Conservation (phyloP, 2,329 filamentous ascomycete species). For the Clonostachys rhizophaga region DNA sequence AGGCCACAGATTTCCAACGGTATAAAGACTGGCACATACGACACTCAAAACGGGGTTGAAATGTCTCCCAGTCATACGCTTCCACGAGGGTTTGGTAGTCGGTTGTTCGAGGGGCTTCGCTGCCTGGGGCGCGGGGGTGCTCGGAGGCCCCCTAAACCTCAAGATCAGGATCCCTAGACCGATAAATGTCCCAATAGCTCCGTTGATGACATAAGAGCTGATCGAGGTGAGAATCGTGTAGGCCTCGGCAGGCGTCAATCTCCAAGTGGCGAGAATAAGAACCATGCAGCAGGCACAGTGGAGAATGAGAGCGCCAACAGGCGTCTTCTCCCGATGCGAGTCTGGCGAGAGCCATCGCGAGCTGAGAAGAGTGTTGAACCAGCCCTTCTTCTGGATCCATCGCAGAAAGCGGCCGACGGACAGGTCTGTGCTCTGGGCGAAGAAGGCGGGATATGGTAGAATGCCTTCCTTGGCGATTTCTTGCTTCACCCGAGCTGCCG, state of each 20-base stretch:
- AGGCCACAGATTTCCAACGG: not conserved
- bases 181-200: conserved; percentile 24
- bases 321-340: conserved; percentile 26
- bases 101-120: too few species aligned
- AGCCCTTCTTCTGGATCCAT: conserved; percentile 20
- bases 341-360: conserved; percentile 23
- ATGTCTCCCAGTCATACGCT: not conserved
- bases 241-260: conserved; percentile 25
- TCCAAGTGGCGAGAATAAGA: conserved; percentile 30
- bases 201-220: conserved; percentile 24
- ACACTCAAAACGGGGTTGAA: not conserved
- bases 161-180: conserved; percentile 28
- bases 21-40: not conserved
- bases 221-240: conserved; percentile 22
- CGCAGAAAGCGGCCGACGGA: conserved; percentile 22
- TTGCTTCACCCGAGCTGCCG: conserved; percentile 50
- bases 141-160: conserved; percentile 22
- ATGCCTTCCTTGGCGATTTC: conserved; percentile 57
- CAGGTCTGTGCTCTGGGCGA: conserved; percentile 30
- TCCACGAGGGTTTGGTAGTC: not conserved
- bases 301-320: conserved; percentile 24
- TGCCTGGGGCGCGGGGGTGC: not conserved
- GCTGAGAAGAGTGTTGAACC: conserved; percentile 17
- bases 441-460: conserved; percentile 43
- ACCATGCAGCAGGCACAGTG: conserved; percentile 25